Base-by-base conservation (phyloP, 1,284 basidiomycete species). In the Wallemia ichthyophaga region DNA sequence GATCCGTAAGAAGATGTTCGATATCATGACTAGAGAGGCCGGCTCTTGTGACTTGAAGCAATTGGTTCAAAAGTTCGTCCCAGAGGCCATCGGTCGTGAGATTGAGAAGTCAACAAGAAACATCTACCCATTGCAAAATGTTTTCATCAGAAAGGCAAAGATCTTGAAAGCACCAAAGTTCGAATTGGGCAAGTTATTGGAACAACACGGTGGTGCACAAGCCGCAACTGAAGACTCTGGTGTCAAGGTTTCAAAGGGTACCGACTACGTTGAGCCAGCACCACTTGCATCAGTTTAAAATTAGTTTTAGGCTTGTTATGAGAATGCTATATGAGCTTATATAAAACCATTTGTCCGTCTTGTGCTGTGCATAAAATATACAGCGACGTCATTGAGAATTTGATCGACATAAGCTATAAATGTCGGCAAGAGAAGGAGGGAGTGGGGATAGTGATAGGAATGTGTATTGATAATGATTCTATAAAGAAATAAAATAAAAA, bases 1-100 rank as follows among this genome's bases (percentile, higher is more conserved):
- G 76, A 98, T 99, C 73, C 79, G 94, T 71, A 86, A 87, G 73
- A 96, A 96, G 81, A 98, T 98, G 92, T 89, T 94, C 69, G 94
- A 99, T 78, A 95, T 98, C 73, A 95, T 98, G 81, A 88, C 81
- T 64, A 82, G 92, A 66, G 94, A 99, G 75, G 85, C 88, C 61
- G 79, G 85, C 64, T 85, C 81, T 67, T 92, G 87, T 70, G 94
- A 98, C 73, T 74, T 99, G 74, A 96, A 96, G 80, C 89, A 96
- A 75, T 70, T 94, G 67, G 86, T 95, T 64, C 84, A 87, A 76
- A 99, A 99, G 80, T 95, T 99, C 71, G 82, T 98, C 61, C 92
- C 94, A 59, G 94, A 99, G 76, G 87, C 87, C 62, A 98, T 99
- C 68, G 94, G 94, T 66, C 83, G 91, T 67, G 94, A 99, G 78